Percentiles rank a stretch among this genome's conserved stretches.
Evolutionary conservation across 2,329 filamentous ascomycete genomes (phyloP).

Genomic region (Colletotrichum tabaci): DNA sequence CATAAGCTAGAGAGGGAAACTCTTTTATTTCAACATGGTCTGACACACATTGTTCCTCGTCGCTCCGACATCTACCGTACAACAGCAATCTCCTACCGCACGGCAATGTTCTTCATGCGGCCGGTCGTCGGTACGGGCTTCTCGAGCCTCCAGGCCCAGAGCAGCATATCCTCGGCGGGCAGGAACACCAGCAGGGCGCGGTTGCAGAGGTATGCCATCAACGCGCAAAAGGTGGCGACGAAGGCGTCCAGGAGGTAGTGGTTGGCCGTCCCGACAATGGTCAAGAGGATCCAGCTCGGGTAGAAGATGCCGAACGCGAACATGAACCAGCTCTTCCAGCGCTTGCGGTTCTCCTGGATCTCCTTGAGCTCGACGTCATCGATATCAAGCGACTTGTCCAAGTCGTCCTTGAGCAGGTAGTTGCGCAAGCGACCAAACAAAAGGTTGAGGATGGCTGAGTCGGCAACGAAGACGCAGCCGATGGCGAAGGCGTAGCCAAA

Average conservation of each 20-base stretch:
- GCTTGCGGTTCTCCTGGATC: slow-evolving; percentile 45
- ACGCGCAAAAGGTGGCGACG: slow-evolving; percentile 73
- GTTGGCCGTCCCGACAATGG: slow-evolving; percentile 75
- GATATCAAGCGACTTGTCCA: slow-evolving; percentile 38
- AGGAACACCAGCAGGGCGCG: slow-evolving; percentile 71
- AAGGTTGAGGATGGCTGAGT: slow-evolving; percentile 63
- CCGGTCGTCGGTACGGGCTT: slow-evolving; percentile 71
- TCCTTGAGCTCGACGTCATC: slow-evolving; percentile 44
- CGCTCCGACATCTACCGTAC: neutral
- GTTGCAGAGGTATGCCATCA: slow-evolving; percentile 70
- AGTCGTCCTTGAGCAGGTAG: slow-evolving; percentile 34
- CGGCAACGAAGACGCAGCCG: slow-evolving; percentile 67
- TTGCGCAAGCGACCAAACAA: slow-evolving; percentile 47
- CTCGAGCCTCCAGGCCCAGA: slow-evolving; percentile 73
- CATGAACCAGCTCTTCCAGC: slow-evolving; percentile 49
- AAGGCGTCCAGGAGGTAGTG: slow-evolving; percentile 77
- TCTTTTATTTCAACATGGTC: slow-evolving; percentile 15
- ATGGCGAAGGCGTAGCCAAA: slow-evolving; percentile 71
- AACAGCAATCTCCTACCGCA: slow-evolving; percentile 11
- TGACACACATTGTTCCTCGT: neutral
- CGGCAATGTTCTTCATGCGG: slow-evolving; percentile 45
- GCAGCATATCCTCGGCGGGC: slow-evolving; percentile 75
- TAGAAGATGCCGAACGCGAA: slow-evolving; percentile 64
- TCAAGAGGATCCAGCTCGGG: slow-evolving; percentile 66
- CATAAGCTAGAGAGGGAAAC: neutral